These are phyloP conservation scores for Penicillium maclennaniae DNA, from an alignment of 495 filamentous ascomycete species.

Conservation along the genomic window DNA sequence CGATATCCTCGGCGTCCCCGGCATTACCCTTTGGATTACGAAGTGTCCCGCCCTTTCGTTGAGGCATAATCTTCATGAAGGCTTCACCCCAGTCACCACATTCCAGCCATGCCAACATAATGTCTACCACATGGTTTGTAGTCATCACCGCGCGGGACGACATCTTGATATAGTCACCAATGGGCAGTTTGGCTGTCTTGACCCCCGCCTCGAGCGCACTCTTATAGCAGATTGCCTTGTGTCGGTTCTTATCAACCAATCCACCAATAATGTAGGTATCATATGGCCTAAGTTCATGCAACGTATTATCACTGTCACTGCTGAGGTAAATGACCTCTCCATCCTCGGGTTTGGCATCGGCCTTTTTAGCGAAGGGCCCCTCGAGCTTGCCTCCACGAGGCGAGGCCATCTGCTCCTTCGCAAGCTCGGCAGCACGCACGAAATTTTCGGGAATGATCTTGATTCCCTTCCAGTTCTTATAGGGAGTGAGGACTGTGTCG, in stretches of 20 bases:
- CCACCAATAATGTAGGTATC: conserved; percentile 92
- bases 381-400: conserved; percentile 48
- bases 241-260: conserved; percentile 88
- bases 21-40: conserved; percentile 24
- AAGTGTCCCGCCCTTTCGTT: conserved; percentile 71
- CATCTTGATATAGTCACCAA: conserved; percentile 91
- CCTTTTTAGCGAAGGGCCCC: conserved; percentile 47
- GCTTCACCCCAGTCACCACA: conserved; percentile 84
- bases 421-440: conserved; percentile 54
- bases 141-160: conserved; percentile 74
- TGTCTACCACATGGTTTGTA: conserved; percentile 94
- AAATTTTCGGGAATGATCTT: conserved; percentile 68
- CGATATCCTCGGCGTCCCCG: conserved; percentile 17
- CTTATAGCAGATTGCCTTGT: conserved; percentile 92
- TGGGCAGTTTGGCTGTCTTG: conserved; percentile 84
- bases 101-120: conserved; percentile 91
- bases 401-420: conserved; percentile 56
- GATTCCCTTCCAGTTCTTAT: conserved; percentile 77
- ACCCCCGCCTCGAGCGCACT: conserved; percentile 69
- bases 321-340: conserved; percentile 80
- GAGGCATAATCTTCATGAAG: conserved; percentile 81
- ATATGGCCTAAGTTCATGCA: conserved; percentile 75
- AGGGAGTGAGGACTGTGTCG: conserved; percentile 62
- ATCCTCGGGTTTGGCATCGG: conserved; percentile 38
- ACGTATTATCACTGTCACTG: conserved; percentile 76